A percentile compares a stretch with the other conserved stretches of the same genome.
phyloP scores from a whole-genome alignment of 2,329 filamentous ascomycete genomes.

The Beauveria sp. region DNA sequence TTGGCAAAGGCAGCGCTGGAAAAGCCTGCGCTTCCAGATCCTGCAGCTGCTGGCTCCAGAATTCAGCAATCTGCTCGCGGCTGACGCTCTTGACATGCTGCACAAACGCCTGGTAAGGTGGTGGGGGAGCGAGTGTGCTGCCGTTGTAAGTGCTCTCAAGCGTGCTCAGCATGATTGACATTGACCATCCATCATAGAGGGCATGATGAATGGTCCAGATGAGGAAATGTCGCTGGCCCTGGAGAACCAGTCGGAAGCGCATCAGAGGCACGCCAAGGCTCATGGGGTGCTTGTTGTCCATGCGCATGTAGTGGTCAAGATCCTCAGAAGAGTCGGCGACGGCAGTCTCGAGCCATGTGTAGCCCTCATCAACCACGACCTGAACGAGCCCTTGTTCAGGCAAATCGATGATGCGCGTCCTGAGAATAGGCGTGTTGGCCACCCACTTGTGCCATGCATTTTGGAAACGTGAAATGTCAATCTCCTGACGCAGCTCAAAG shows the following conservation, averaged over 20 bases:
- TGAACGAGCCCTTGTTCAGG: background rate
- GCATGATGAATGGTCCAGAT: constrained; percentile 28
- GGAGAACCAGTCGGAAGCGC: constrained; percentile 9
- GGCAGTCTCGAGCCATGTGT: background rate
- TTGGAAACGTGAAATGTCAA: constrained; percentile 12
- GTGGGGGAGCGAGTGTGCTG: constrained; percentile 17
- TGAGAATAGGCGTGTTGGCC: constrained; percentile 8
- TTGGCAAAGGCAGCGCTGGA: background rate
- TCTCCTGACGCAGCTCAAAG: constrained; percentile 9
- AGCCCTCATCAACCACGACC: background rate
- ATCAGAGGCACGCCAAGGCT: constrained; percentile 14
- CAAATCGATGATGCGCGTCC: constrained; percentile 11
- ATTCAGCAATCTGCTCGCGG: background rate
- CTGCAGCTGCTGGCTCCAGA: background rate
- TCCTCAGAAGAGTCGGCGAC: background rate
- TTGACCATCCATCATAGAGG: constrained; percentile 46
- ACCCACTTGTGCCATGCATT: constrained; percentile 14
- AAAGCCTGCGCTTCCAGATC: background rate
- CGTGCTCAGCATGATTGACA: constrained; percentile 26
- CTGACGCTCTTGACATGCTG: constrained; percentile 20
- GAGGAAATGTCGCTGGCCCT: background rate
- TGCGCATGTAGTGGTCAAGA: background rate
- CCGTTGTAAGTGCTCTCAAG: constrained; percentile 15
- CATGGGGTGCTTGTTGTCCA: constrained; percentile 6
- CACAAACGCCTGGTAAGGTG: constrained; percentile 33